These are phyloP conservation scores for Porogramme epimiltina DNA, from an alignment of 1,284 basidiomycete species.

Conservation along the genomic window DNA sequence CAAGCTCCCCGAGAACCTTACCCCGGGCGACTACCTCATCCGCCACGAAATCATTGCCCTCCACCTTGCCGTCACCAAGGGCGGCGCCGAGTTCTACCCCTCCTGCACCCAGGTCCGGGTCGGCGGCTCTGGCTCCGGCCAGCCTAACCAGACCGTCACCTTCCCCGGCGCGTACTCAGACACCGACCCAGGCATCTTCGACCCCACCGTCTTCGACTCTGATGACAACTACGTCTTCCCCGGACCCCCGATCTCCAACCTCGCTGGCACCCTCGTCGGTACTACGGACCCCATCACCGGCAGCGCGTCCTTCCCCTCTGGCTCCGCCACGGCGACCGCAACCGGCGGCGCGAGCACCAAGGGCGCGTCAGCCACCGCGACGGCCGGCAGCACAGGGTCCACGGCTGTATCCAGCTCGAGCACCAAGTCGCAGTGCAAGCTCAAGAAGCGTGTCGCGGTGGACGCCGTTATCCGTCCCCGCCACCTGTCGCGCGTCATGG, in stretches of 20 bases:
- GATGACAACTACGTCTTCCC: conserved; percentile 39
- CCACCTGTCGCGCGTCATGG: conserved; percentile 28
- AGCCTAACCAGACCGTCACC: conserved; percentile 46
- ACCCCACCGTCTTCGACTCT: conserved; percentile 38
- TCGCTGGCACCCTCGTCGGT: conserved; percentile 22
- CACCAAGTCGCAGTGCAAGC: conserved; percentile 12
- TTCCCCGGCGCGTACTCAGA: conserved; percentile 73
- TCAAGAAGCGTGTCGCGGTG: conserved; percentile 13
- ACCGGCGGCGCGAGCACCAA: conserved; percentile 15
- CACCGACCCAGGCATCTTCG: conserved; percentile 62
- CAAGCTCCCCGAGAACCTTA: conserved; percentile 56
- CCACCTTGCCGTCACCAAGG: conserved; percentile 50
- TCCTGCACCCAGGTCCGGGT: conserved; percentile 66
- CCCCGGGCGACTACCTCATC: conserved; percentile 67
- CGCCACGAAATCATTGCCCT: conserved; percentile 77
- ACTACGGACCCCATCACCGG: conserved; percentile 19
- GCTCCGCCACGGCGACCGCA: conserved; percentile 14
- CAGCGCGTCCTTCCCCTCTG: conserved; percentile 17
- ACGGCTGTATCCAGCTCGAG: conserved; percentile 1
- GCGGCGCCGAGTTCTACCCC: conserved; percentile 75
- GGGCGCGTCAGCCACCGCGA: conserved; percentile 12
- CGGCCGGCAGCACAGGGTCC: conserved; percentile 5
- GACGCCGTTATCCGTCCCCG: conserved; percentile 14
- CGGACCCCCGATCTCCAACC: conserved; percentile 37
- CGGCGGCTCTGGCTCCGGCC: conserved; percentile 50